These are phyloP conservation scores for Ambrosia trifida DNA, from an alignment of 129 eudicot species.

Conservation along the genomic window DNA sequence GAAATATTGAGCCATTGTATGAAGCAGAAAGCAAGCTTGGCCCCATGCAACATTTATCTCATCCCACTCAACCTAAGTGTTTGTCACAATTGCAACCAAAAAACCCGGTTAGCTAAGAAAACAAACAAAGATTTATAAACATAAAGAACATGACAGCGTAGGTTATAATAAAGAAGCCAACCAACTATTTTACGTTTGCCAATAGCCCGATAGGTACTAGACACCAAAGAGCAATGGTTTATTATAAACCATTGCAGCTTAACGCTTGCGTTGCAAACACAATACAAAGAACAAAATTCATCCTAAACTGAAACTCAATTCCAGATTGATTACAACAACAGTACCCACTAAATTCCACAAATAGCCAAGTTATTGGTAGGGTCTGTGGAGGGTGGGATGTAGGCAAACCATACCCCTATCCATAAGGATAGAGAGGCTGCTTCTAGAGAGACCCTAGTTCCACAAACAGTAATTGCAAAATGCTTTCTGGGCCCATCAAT, in stretches of 20 bases:
- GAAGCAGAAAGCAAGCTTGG: slow-evolving; percentile 95
- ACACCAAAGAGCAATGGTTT: neutral
- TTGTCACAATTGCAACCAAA: slow-evolving; percentile 19
- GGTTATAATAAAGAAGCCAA: no score
- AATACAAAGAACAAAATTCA: neutral
- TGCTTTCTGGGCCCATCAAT: neutral
- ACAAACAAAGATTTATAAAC: neutral
- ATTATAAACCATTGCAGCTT: neutral
- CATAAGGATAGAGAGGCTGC: no score
- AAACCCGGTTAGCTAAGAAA: slow-evolving; percentile 9
- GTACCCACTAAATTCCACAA: no score
- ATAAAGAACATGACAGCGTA: no score
- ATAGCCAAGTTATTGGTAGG: no score
- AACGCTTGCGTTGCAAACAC: neutral
- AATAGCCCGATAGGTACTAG: no score
- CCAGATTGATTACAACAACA: neutral
- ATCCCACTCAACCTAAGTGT: slow-evolving; percentile 82
- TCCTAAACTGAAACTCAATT: slow-evolving; percentile 3
- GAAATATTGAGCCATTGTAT: slow-evolving; percentile 92
- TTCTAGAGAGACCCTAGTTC: no score
- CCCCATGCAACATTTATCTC: slow-evolving; percentile 99
- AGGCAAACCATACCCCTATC: no score
- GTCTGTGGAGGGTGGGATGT: no score
- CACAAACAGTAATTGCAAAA: no score
- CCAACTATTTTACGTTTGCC: no score